Evolutionary conservation across 208 protist species (phyloP).

Genomic region (Tritrichomonas foetus): DNA sequence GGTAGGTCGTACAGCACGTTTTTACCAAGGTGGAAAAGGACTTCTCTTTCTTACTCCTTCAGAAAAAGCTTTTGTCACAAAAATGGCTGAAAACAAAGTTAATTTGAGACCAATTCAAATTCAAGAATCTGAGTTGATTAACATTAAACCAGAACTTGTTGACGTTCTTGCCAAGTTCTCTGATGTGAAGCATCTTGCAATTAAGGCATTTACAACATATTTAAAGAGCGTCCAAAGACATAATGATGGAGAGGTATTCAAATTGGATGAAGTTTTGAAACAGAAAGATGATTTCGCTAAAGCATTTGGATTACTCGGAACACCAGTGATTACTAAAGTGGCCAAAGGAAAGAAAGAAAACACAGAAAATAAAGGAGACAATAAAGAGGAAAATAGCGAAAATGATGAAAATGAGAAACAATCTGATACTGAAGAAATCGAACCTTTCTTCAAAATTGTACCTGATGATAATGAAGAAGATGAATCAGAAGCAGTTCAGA

Average conservation of each 20-base stretch:
- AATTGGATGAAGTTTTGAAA: conserved; percentile 7
- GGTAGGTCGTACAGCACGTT: conserved; percentile 79
- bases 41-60: conserved; percentile 77
- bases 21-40: conserved; percentile 75
- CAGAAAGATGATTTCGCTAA: conserved; percentile 23
- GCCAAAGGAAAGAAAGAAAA: neutral
- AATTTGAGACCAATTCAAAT: neutral
- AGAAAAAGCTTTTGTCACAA: conserved; percentile 62
- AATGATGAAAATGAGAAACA: neutral
- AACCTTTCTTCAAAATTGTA: neutral
- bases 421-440: neutral
- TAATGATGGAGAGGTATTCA: conserved; percentile 40
- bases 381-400: neutral
- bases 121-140: neutral
- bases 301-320: conserved; percentile 2
- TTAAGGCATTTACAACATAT: conserved; percentile 41
- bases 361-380: neutral
- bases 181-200: conserved; percentile 43
- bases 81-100: neutral
- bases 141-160: conserved; percentile 2
- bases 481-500: neutral
- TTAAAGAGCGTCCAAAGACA: neutral
- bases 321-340: neutral
- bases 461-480: neutral
- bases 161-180: conserved; percentile 20